Base-by-base conservation (phyloP, 2,329 filamentous ascomycete genomes). In the Emmonsiellopsis sp. region DNA sequence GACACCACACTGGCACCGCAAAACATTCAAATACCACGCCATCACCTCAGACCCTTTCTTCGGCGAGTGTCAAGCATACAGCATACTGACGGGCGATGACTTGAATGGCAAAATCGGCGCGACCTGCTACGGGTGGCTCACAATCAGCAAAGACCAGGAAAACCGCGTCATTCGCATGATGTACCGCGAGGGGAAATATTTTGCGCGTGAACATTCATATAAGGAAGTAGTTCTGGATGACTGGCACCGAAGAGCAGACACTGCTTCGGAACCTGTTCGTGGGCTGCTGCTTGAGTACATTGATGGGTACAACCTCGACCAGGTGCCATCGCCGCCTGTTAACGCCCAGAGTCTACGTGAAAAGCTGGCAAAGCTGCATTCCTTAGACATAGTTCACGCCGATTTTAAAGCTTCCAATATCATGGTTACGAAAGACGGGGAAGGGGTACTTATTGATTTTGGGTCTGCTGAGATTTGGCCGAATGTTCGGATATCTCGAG, bases 281-380 rank as follows among this genome's bases (percentile, higher is more conserved):
- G 54, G 49, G 43, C 15, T 55, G 38, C 30, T 55, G 11, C 44
- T 55, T 32, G 50, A 55, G 49, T 55, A 52, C 32, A 52, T 55
- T 35, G 50, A 55, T 7, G 50, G 49, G 8, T 43, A 15, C 16
- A 52, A 32, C 16, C 32, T 52, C 30, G 43, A 55, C 13, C 20
- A 30, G 34, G 54, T 35, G 8, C 37, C 7, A 40, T 11, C 52
- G 10, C 48, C 54, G 7, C 6, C 35, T 26, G 30, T n/a, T 7
- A 20, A 10, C 13, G 37, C 44, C 11, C 42, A 55, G 16, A 55
- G 49, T 40, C 35, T 55, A 16, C 54, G 54, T 7, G 44, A 49
- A n/a, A 49, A 52, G 44, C 44, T 55, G 6, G 13, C 42, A 16
- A 20, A 41, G n/a, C 44, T 55, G n/a, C 54, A 55, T 20, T 3